Evolutionary conservation across 2,329 filamentous ascomycete species (phyloP), one percentile per base, ranked within the genome.

Genomic region (Colletotrichum spaethianum): DNA sequence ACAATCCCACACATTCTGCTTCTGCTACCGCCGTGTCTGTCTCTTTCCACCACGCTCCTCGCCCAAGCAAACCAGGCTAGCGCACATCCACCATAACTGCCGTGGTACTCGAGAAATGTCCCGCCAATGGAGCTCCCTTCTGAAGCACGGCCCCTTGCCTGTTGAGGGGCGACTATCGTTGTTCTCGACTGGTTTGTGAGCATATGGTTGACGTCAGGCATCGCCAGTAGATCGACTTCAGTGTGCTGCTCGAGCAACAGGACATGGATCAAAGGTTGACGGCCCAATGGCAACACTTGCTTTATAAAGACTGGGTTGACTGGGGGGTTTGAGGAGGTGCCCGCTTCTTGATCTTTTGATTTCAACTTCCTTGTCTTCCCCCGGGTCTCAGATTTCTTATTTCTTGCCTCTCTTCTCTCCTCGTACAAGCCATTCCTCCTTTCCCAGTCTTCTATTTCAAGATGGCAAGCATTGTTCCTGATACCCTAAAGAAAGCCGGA

Each of bases 401-500:
- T 50, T n/a, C 36, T 44, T 33, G 4, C 23, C 33, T 69, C 36
- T 46, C 23, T 31, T 11, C 38, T 12, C n/a, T 56, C 33, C 11
- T 38, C 36, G 1, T 12, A 3, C n/a, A 26, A 48, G 7, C 16
- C 4, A 5, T 28, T 16, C 6, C 31, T 5, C 20, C 18, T 48
- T 16, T 46, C 2, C 11, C 1, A 8, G 2, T 52, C 16, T 40
- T 5, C 26, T 26, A 16, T 20, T 52, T 33, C 31, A 38, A 50
- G 6, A 74, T 74, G 73, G 55, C 67, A 53, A 63, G 75, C 1
- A 56, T 80, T 26, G 74, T 82, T 20, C 76, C 80, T 20, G 78
- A 80, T 40, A 76, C 81, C 38, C 74, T 84, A 33, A 80, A 83
- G 38, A 82, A 83, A 61, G 82, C 82, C 52, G 80, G 82, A 33